Evolutionary conservation across 768 basidiomycete species (phyloP), one percentile per base, ranked within the genome.

Genomic region (Pisolithus marmoratus): DNA sequence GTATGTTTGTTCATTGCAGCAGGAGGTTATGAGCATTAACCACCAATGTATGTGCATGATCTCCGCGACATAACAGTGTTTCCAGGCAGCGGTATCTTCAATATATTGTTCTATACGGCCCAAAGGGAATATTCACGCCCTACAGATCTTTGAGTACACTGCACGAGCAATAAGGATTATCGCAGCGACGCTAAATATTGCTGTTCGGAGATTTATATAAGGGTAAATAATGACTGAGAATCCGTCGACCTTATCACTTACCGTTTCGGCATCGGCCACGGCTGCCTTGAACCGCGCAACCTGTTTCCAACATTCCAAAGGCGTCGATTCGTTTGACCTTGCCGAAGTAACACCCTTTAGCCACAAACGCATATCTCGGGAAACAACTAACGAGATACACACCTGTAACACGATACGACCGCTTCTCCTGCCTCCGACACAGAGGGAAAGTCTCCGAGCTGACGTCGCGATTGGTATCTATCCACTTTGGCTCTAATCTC

Each of bases 401-500:
- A 86, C 91, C 66, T 78, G 72, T 91, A 93, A 67, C 91, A 94
- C n/a, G 78, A 73, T 3, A 81, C 74, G 31, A 92, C 76, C 20
- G 78, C 80, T 55, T 82, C 77, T 17, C 80, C 75, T 19, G 70
- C 72, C n/a, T 69, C 72, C 58, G 80, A 81, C 17, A 87, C 78
- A 40, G 74, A 74, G 6, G 81, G 78, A 49, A 78, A 78, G 41
- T 80, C 80, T 9, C 66, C 67, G 19, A 85, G 70, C 53, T 79
- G 73, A 54, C 74, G 77, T 40, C 81, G 75, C 15, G 73, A 66
- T 46, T 86, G 80, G 61, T 84, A 87, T 55, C 79, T 78, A 60
- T 86, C 83, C n/a, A 90, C 81, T 62, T 87, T 86, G 49, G 71
- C 72, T 60, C 78, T 76, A 44, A 93, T 75, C 63, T 88, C 81